Conservation (phyloP, 768 basidiomycete genomes). For the Tylopilus felleus region DNA sequence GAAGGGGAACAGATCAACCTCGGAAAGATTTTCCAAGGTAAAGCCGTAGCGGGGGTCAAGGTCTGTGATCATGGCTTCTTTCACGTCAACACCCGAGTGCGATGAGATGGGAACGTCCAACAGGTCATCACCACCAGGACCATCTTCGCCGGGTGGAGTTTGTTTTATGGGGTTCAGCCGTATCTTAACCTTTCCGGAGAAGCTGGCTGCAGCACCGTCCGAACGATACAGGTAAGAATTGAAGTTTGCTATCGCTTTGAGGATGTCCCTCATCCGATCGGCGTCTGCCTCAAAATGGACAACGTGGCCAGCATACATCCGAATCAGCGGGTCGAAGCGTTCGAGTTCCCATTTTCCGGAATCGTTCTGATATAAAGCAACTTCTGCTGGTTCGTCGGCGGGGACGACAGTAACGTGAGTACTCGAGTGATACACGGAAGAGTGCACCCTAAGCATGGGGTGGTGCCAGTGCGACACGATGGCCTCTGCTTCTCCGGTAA, state of each 20-base stretch:
- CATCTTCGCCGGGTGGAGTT: background rate
- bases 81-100: constrained; percentile 1
- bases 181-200: constrained; percentile 11
- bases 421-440: background rate
- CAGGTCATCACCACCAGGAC: constrained; percentile 12
- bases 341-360: constrained; percentile 12
- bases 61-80: constrained; percentile 10
- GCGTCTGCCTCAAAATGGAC: constrained; percentile 4
- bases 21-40: constrained; percentile 17
- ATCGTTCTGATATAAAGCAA: background rate
- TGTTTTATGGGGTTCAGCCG: constrained; percentile 9
- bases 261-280: background rate
- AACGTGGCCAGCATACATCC: background rate
- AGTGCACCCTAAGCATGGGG: constrained; percentile 7
- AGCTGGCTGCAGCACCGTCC: constrained; percentile 4
- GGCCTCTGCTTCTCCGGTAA: too few relatives aligned
- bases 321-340: constrained; percentile 15
- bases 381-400: constrained; percentile 6
- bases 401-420: constrained; percentile 9
- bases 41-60: constrained; percentile 12
- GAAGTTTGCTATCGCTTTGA: constrained; percentile 19
- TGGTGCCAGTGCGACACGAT: too few relatives aligned
- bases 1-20: constrained; percentile 20
- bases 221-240: constrained; percentile 19
- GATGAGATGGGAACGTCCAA: constrained; percentile 1